Evolutionary conservation across 306 rosid genomes (phyloP).

Genomic region (Herpetospermum pedunculosum): DNA sequence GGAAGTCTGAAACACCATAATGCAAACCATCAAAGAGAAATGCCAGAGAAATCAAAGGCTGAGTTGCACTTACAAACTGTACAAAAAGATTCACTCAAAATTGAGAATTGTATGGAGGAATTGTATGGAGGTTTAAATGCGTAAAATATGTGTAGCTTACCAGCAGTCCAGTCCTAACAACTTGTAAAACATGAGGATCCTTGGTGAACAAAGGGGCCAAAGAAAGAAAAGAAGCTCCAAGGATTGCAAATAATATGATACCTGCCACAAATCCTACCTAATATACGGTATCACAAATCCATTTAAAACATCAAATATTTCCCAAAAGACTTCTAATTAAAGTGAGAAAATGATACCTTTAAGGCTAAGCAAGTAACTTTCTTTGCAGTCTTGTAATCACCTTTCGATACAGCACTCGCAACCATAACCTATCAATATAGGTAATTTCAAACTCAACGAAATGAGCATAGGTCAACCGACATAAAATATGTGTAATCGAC

Average conservation of each 20-base stretch:
- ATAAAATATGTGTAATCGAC: no score
- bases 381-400: slow-evolving; percentile 59
- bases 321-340: neutral
- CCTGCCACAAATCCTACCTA: slow-evolving; percentile 75
- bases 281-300: slow-evolving; percentile 13
- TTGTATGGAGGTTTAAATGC: no score
- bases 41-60: slow-evolving; percentile 74
- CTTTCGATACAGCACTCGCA: slow-evolving; percentile 74
- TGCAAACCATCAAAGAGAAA: slow-evolving; percentile 82
- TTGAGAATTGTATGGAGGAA: no score
- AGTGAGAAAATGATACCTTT: slow-evolving; percentile 24
- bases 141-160: no score
- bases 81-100: no score
- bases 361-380: slow-evolving; percentile 46
- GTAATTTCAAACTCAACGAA: neutral
- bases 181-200: slow-evolving; percentile 58
- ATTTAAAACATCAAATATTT: neutral
- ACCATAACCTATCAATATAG: slow-evolving; percentile 15
- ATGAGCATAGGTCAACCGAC: no score
- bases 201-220: slow-evolving; percentile 62
- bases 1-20: slow-evolving; percentile 82
- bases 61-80: slow-evolving; percentile 77
- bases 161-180: slow-evolving; percentile 53
- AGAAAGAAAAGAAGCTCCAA: slow-evolving; percentile 69
- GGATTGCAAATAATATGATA: slow-evolving; percentile 44